Percentiles rank a stretch among this genome's conserved stretches.
These are phyloP conservation scores for Mycena crocata DNA, from an alignment of 768 basidiomycete genomes.

Conservation along the genomic window DNA sequence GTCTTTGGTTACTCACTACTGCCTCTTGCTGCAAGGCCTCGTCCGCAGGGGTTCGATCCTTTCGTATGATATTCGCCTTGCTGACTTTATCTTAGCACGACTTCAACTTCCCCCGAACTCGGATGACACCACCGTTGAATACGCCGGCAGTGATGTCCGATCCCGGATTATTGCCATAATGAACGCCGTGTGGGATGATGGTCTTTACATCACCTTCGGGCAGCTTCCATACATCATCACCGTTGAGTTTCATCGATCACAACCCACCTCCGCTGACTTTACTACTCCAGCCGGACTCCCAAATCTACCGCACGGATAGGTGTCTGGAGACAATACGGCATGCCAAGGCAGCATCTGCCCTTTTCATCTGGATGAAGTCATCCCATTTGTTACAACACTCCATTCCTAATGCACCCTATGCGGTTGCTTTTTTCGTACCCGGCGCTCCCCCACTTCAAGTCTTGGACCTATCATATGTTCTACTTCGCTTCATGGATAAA, in stretches of 20 bases:
- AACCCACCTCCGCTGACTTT: not conserved
- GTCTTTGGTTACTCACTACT: too few relatives aligned
- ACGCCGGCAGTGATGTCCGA: not conserved
- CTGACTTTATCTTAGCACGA: too few relatives aligned
- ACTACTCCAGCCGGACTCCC: not conserved
- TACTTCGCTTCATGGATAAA: constrained; percentile 11
- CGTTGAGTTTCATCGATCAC: not conserved
- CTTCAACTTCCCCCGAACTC: too few relatives aligned
- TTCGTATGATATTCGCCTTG: too few relatives aligned
- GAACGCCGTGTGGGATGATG: not conserved
- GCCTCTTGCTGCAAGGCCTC: too few relatives aligned
- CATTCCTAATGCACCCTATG: not conserved
- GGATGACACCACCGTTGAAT: too few relatives aligned
- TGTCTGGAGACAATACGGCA: not conserved
- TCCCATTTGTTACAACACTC: not conserved
- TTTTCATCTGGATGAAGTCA: constrained; percentile 1
- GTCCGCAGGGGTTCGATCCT: too few relatives aligned
- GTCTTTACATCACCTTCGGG: not conserved
- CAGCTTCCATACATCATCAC: not conserved
- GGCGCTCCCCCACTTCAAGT: not conserved
- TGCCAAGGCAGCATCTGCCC: not conserved
- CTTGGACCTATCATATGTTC: not conserved
- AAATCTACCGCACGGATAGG: not conserved
- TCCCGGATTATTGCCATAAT: not conserved
- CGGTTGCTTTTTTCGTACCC: constrained; percentile 6